Evolutionary conservation across 257 asterid species (phyloP).

Genomic region (Solanum microdontum): DNA sequence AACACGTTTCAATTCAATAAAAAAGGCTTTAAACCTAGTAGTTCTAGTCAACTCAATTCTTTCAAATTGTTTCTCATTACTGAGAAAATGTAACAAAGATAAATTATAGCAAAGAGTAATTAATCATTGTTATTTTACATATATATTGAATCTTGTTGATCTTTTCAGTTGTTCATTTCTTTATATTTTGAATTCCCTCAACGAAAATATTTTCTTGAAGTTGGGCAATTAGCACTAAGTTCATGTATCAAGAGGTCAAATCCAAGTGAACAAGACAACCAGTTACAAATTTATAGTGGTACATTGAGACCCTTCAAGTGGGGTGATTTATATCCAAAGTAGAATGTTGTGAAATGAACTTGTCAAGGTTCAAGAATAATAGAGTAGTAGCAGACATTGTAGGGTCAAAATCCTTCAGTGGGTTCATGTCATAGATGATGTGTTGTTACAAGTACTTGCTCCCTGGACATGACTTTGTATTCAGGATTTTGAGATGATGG

Average conservation of each 20-base stretch:
- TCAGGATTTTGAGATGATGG: too few species aligned
- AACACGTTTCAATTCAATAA: not conserved
- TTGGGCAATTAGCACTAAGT: not conserved
- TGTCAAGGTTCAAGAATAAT: not conserved
- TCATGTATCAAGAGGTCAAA: not conserved
- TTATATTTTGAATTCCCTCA: not conserved
- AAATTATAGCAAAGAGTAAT: not conserved
- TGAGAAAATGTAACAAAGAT: not conserved
- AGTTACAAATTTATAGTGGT: not conserved
- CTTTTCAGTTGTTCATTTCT: not conserved
- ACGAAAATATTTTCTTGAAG: not conserved
- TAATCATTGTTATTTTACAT: not conserved
- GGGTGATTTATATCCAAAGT: not conserved
- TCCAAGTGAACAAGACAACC: not conserved
- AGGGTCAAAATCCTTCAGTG: not conserved
- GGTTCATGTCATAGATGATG: not conserved
- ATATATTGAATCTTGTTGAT: not conserved
- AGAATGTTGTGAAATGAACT: not conserved
- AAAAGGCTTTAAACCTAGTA: not conserved
- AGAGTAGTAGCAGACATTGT: not conserved
- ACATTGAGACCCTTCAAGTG: not conserved
- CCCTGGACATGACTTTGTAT: not conserved
- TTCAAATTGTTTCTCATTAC: not conserved
- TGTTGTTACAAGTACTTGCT: not conserved
- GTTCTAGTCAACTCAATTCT: not conserved